phyloP scores from a whole-genome alignment of 768 basidiomycete species.

The Rhodotorula kratochvilovae region DNA sequence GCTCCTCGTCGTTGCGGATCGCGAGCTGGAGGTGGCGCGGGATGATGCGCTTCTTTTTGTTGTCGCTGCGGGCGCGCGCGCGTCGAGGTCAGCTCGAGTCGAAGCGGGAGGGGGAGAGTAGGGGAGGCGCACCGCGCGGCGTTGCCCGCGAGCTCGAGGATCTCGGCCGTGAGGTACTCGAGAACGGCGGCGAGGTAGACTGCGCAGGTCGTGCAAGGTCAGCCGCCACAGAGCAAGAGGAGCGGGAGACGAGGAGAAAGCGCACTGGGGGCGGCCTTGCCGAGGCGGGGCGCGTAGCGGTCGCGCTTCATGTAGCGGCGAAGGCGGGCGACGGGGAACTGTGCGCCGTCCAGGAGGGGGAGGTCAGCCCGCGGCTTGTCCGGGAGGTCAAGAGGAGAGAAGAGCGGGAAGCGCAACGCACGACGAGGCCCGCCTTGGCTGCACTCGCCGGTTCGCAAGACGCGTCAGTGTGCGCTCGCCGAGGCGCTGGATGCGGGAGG shows the following conservation, averaged over 20 bases:
- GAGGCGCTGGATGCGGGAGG: no score
- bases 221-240: no score
- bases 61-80: not conserved
- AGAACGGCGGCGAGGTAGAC: constrained; percentile 29
- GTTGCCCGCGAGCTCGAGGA: constrained; percentile 78
- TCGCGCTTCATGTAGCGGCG: not conserved
- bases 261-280: not conserved
- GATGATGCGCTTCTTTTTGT: constrained; percentile 58
- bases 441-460: not conserved
- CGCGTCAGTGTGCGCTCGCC: not conserved
- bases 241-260: not conserved
- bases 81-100: not conserved
- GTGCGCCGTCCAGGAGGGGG: not conserved
- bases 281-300: not conserved
- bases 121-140: constrained; percentile 54
- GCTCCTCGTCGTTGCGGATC: constrained; percentile 56
- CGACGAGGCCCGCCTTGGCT: not conserved
- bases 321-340: not conserved
- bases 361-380: not conserved
- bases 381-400: not conserved
- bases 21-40: constrained; percentile 88
- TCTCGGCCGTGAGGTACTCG: constrained; percentile 81
- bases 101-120: no score
- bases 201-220: not conserved
- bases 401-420: not conserved